Percentiles rank a stretch among this genome's conserved stretches.
These are phyloP conservation scores for Aspergillus biplanus DNA, from an alignment of 495 filamentous ascomycete species.

Conservation along the genomic window DNA sequence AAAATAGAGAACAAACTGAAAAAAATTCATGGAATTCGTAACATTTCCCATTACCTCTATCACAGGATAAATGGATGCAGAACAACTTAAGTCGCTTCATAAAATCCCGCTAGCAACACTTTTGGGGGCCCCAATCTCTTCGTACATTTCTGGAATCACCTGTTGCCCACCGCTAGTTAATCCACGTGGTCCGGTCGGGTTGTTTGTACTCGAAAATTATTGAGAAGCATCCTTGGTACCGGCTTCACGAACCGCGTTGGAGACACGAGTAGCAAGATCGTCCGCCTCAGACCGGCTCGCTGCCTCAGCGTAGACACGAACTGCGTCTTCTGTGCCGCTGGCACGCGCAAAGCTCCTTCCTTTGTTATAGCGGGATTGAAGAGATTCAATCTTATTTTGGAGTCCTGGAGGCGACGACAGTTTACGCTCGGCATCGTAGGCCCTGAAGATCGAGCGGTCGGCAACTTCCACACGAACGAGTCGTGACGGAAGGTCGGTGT, in stretches of 20 bases:
- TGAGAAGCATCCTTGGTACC: constrained; percentile 34
- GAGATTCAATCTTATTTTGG: constrained; percentile 81
- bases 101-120: constrained; percentile 9
- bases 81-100: constrained; percentile 9
- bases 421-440: constrained; percentile 87
- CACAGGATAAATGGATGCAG: constrained; percentile 9
- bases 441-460: constrained; percentile 84
- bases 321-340: constrained; percentile 93
- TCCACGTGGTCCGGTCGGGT: constrained; percentile 3
- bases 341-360: constrained; percentile 90
- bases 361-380: constrained; percentile 88
- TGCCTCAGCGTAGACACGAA: constrained; percentile 96
- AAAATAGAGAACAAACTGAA: not conserved
- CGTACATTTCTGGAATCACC: constrained; percentile 10
- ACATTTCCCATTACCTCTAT: constrained; percentile 13
- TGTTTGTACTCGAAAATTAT: constrained; percentile 12
- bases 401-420: constrained; percentile 77
- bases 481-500: constrained; percentile 95
- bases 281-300: constrained; percentile 82
- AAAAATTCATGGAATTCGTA: constrained; percentile 15
- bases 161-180: constrained; percentile 1
- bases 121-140: constrained; percentile 5
- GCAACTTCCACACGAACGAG: constrained; percentile 87
- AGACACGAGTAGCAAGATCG: constrained; percentile 82
- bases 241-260: constrained; percentile 65